Conservation (phyloP, 2,329 filamentous ascomycete species). For the Arthrobotrys sinensis region DNA sequence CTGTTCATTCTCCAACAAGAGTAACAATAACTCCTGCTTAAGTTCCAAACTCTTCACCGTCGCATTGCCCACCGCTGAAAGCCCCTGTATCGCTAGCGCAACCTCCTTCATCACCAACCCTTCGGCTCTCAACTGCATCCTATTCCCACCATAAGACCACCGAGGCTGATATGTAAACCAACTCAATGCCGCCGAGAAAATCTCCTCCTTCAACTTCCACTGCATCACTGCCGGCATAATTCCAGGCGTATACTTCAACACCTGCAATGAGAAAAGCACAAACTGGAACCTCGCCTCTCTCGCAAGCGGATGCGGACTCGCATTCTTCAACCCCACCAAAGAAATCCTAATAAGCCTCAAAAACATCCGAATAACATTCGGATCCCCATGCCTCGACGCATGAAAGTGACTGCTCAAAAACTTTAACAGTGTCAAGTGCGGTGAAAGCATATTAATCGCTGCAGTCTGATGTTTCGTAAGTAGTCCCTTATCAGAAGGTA, state of each 20-base stretch:
- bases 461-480: constrained; percentile 82
- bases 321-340: constrained; percentile 79
- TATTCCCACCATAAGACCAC: constrained; percentile 97
- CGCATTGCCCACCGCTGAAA: constrained; percentile 56
- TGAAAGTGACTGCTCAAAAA: constrained; percentile 97
- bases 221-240: constrained; percentile 76
- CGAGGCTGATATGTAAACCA: constrained; percentile 89
- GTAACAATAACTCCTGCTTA: constrained; percentile 86
- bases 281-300: constrained; percentile 93
- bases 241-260: constrained; percentile 80
- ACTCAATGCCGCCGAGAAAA: constrained; percentile 85
- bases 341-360: constrained; percentile 84
- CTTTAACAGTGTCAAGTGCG: constrained; percentile 86
- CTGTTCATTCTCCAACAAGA: constrained; percentile 88
- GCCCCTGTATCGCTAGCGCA: constrained; percentile 65
- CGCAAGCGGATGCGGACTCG: constrained; percentile 85
- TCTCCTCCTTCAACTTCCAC: constrained; percentile 89
- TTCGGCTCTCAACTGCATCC: constrained; percentile 93
- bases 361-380: constrained; percentile 85
- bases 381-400: constrained; percentile 86
- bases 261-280: constrained; percentile 83
- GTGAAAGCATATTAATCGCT: constrained; percentile 86
- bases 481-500: constrained; percentile 85
- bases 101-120: constrained; percentile 79
- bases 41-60: constrained; percentile 58